Evolutionary conservation across 805 yeast species (phyloP).

Genomic region (Candida tammaniensis): DNA sequence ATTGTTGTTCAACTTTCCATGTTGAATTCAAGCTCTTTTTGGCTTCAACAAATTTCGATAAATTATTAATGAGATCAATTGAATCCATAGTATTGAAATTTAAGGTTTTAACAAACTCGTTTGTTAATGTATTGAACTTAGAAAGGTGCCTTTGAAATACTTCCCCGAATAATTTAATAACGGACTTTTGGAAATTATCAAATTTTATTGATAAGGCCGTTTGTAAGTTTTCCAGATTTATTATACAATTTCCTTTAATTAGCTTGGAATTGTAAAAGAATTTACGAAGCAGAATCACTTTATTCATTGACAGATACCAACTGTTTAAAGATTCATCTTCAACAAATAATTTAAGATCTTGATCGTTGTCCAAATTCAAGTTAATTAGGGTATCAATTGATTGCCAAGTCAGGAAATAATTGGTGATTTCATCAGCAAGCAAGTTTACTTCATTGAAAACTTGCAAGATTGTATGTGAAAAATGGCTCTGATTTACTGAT

Average conservation of each 20-base stretch:
- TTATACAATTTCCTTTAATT: conserved; percentile 16
- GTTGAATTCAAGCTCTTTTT: conserved; percentile 2
- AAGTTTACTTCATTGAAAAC: conserved; percentile 26
- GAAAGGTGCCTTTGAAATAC: conserved; percentile 29
- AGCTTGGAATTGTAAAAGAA: conserved; percentile 42
- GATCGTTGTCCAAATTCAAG: conserved; percentile 36
- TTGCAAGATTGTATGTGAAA: too few species aligned
- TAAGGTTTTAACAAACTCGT: conserved; percentile 28
- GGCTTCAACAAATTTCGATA: conserved; percentile 7
- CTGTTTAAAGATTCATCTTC: conserved; percentile 14
- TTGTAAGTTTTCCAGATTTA: conserved; percentile 56
- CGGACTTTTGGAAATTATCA: conserved; percentile 55
- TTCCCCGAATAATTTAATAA: conserved; percentile 40
- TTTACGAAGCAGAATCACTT: conserved; percentile 40
- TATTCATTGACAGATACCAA: conserved; percentile 51
- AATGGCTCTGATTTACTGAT: too few species aligned
- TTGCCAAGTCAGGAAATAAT: conserved; percentile 51
- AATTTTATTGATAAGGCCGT: conserved; percentile 50
- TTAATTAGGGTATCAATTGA: conserved; percentile 61
- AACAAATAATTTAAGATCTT: conserved; percentile 30
- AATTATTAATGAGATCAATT: conserved; percentile 5
- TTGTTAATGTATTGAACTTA: conserved; percentile 20
- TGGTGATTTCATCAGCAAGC: conserved; percentile 22
- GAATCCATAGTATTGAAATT: conserved; percentile 12
- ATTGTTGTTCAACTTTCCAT: conserved; percentile 7